phyloP scores from a whole-genome alignment of 768 basidiomycete genomes.

The Mrakia frigida region DNA sequence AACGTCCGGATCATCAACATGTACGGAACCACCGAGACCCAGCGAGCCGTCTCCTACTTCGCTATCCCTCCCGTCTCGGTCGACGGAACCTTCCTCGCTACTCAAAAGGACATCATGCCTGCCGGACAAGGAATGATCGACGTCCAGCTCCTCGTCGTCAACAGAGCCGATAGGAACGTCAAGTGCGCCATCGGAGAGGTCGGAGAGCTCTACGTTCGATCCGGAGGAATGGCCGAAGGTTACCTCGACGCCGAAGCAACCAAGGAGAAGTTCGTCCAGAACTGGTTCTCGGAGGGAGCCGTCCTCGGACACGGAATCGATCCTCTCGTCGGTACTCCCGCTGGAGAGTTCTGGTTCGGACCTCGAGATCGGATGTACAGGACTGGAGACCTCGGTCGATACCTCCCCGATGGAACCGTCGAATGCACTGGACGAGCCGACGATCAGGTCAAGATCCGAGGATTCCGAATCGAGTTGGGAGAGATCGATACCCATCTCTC shows the following conservation, averaged over 20 bases:
- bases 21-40: conserved; percentile 99
- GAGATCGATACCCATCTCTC: conserved; percentile 96
- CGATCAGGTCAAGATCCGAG: conserved; percentile 98
- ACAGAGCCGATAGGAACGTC: conserved; percentile 73
- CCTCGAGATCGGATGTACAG: conserved; percentile 96
- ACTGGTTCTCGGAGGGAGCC: conserved; percentile 70
- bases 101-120: conserved; percentile 95
- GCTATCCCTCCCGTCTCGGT: conserved; percentile 74
- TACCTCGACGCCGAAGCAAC: conserved; percentile 81
- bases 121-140: conserved; percentile 97
- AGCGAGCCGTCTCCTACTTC: conserved; percentile 97
- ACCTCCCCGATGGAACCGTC: conserved; percentile 82
- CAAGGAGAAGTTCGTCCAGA: conserved; percentile 82
- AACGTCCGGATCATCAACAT: conserved; percentile 97
- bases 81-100: conserved; percentile 84
- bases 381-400: conserved; percentile 92
- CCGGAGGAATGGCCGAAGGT: conserved; percentile 90
- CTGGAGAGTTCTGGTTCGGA: conserved; percentile 74
- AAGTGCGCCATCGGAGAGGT: conserved; percentile 93
- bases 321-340: conserved; percentile 57
- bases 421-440: conserved; percentile 97
- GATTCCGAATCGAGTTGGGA: conserved; percentile 95
- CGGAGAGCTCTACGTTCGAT: conserved; percentile 96
- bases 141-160: conserved; percentile 93
- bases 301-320: conserved; percentile 58